These are phyloP conservation scores for Nakaseomyces sp. DNA, from an alignment of 1,139 yeast species.

Conservation along the genomic window DNA sequence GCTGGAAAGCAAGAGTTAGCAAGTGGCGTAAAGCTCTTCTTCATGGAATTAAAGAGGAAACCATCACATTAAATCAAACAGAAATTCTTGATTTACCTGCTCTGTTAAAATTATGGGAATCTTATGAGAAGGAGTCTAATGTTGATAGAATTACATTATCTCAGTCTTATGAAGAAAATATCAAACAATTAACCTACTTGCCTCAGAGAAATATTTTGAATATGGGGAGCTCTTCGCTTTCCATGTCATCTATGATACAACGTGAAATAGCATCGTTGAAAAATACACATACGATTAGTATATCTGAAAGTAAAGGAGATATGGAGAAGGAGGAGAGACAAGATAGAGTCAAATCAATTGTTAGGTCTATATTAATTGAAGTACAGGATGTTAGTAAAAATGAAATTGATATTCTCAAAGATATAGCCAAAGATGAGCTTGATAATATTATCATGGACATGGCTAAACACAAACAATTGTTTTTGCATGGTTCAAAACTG, in stretches of 20 bases:
- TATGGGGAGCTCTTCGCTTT: conserved; percentile 15
- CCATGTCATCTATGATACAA: conserved; percentile 32
- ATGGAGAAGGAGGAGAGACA: conserved; percentile 11
- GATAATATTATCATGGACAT: conserved; percentile 29
- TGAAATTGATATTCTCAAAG: conserved; percentile 19
- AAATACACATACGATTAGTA: conserved; percentile 16
- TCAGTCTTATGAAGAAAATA: conserved; percentile 23
- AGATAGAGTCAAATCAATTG: conserved; percentile 22
- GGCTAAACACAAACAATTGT: conserved; percentile 29
- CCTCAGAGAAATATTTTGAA: conserved; percentile 9
- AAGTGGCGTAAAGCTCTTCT: conserved; percentile 29
- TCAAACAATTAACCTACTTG: conserved; percentile 21
- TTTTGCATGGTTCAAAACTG: conserved; percentile 24
- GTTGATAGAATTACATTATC: conserved; percentile 18
- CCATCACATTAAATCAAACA: conserved; percentile 26
- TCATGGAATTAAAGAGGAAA: conserved; percentile 24
- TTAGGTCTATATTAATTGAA: conserved; percentile 27
- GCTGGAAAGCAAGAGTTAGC: conserved; percentile 28
- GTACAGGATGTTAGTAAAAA: conserved; percentile 18
- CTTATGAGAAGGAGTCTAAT: conserved; percentile 16
- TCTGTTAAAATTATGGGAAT: conserved; percentile 24
- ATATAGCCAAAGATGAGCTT: conserved; percentile 21
- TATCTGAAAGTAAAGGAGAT: background rate
- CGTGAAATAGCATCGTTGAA: conserved; percentile 26
- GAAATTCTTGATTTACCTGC: conserved; percentile 25